Base-by-base conservation (phyloP, 2,329 filamentous ascomycete species). In the Neofusicoccum sp. region DNA sequence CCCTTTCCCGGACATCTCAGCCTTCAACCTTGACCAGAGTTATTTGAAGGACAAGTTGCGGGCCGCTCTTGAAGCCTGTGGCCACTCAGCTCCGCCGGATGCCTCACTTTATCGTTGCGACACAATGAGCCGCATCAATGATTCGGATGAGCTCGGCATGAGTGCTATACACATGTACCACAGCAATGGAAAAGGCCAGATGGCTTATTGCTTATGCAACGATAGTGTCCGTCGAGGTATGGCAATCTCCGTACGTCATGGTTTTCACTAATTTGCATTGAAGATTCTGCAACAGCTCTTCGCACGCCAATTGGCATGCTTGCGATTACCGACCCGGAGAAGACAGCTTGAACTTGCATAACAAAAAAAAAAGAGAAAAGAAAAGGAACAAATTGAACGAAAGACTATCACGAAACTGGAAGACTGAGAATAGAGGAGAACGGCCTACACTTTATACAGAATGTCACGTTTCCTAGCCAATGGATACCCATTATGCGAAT, bases 151-250 rank as follows among this genome's bases (percentile, higher is more conserved):
- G 6, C 24, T 58, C 6, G 54, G 54, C 6, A 38, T 14, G 6
- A 58, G 54, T 31, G 43, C 43, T 6, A 38, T 20, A 12, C 40
- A 58, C 12, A 58, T 58, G 54, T 58, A 58, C 30, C 16, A 47
- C 11, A 45, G 54, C 54, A 58, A 58, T n/a, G 43, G 20, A n/a
- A 47, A 44, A 38, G 54, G 54, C 2, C 54, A 58, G 41, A 58
- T 58, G 7, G 54, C 54, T 26, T 58, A 47, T 36, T 58, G 54
- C 11, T 7, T 58, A 11, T 47, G 54, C 54, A 36, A 36, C 41
- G 30, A 26, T 20, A 26, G 7, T 30, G 3, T 28, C 3, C 51
- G 6, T 2, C 51, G 3, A 33, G 51, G 51, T 56, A 56, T 33
- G 51, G 4, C 5, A 7, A 2, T 31, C 26, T 9, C 28, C 26